phyloP scores from a whole-genome alignment of 495 filamentous ascomycete genomes.

The Niebla homalea region DNA sequence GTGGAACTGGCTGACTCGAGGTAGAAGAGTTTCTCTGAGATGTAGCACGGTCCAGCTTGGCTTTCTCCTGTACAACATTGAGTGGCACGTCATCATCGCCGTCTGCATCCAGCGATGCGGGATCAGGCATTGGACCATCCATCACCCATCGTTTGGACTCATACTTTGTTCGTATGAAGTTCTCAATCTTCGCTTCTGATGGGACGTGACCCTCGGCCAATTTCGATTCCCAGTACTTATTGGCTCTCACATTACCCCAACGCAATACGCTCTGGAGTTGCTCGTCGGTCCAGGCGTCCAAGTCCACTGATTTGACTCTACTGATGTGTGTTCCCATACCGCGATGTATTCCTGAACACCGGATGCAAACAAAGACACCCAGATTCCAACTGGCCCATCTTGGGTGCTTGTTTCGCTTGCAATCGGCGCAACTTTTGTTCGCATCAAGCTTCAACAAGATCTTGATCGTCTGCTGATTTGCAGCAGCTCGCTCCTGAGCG shows the following conservation, averaged over 20 bases:
- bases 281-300: constrained; percentile 97
- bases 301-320: constrained; percentile 91
- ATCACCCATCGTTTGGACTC: constrained; percentile 97
- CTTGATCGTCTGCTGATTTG: constrained; percentile 86
- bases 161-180: constrained; percentile 97
- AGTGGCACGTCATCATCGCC: constrained; percentile 77
- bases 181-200: constrained; percentile 98
- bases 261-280: constrained; percentile 80
- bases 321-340: constrained; percentile 99
- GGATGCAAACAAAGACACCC: constrained; percentile 92
- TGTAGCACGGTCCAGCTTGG: constrained; percentile 48
- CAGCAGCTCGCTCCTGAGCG: constrained; percentile 69
- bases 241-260: constrained; percentile 92
- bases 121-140: constrained; percentile 90
- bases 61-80: constrained; percentile 60
- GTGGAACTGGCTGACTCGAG: constrained; percentile 28
- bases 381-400: constrained; percentile 98
- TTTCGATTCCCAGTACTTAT: constrained; percentile 98
- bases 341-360: constrained; percentile 94
- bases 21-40: constrained; percentile 34
- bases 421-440: constrained; percentile 96
- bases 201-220: constrained; percentile 84
- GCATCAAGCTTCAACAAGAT: constrained; percentile 77
- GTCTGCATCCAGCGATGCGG: constrained; percentile 66
- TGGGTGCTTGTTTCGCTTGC: constrained; percentile 96